phyloP scores from a whole-genome alignment of 768 basidiomycete genomes.

The Glaciozyma martinii region DNA sequence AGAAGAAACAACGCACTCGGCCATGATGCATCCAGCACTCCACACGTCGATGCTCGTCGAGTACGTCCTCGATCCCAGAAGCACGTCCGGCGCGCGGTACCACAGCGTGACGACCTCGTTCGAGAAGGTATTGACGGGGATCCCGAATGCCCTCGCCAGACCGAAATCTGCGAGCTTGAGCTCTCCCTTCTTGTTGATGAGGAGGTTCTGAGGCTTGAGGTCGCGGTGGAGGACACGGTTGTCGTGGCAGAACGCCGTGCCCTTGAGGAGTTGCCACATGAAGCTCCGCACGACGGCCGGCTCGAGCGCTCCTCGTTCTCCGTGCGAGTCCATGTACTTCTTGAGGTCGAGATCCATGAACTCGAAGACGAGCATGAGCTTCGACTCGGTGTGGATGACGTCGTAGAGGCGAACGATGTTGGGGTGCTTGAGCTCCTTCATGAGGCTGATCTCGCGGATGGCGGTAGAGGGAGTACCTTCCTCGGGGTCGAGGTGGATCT shows the following conservation, averaged over 20 bases:
- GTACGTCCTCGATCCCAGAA: constrained; percentile 92
- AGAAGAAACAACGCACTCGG: constrained; percentile 47
- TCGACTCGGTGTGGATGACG: constrained; percentile 97
- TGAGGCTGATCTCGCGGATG: constrained; percentile 95
- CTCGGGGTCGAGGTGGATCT: constrained; percentile 98
- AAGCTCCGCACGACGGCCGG: constrained; percentile 76
- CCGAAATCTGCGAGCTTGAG: constrained; percentile 97
- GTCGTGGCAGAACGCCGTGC: constrained; percentile 96
- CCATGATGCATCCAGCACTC: constrained; percentile 98
- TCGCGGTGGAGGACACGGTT: constrained; percentile 96
- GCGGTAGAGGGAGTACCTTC: constrained; percentile 98
- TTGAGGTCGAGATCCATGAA: constrained; percentile 97
- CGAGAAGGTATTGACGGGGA: constrained; percentile 97
- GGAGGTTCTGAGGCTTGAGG: constrained; percentile 93
- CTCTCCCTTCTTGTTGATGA: constrained; percentile 95
- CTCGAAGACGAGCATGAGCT: constrained; percentile 96
- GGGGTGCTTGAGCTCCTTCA: constrained; percentile 98
- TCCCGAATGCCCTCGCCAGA: constrained; percentile 91
- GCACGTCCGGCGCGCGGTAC: constrained; percentile 97
- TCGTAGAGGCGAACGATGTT: constrained; percentile 98
- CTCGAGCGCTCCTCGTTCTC: constrained; percentile 88
- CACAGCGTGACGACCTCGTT: constrained; percentile 99
- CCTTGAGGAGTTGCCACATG: constrained; percentile 94
- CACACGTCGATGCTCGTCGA: constrained; percentile 98
- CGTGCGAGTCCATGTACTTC: constrained; percentile 98